Evolutionary conservation across 2,329 filamentous ascomycete genomes (phyloP), one percentile per base, ranked within the genome.

Genomic region (Aschersonia sp.): DNA sequence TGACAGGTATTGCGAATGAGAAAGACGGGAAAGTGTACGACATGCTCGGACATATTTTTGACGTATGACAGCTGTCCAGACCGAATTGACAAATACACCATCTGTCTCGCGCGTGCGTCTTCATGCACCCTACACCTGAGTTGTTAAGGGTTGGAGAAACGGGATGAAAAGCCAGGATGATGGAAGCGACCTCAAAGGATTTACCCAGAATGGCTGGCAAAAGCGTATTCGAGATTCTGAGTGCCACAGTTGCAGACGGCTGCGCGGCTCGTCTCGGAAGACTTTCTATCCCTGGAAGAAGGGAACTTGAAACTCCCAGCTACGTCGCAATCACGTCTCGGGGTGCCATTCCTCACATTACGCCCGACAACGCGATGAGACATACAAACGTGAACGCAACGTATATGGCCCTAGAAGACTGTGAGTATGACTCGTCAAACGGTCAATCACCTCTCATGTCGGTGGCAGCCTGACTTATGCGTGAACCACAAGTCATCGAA

Each of bases 381-480:
- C 72, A 84, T 57, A 80, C 82, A 1, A 62, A 74, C 4, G 71
- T 94, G 50, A 69, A 71, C 31, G 85, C 84, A 30, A 73, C 86
- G 3, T 94, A 94, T 61, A 71, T 92, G 58, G 86, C 84, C 1
- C 69, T 97, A 31, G 92, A 98, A 71, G 92, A 98, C 65, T 97
- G 92, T 96, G 73, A 65, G 85, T 65, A 7, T 38, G 7, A 9
- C 35, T 3, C 35, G 3, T 4, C 9, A 6, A 9, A 5, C 10
- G 9, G 3, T 5, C 4, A 35, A 38, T 10, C 29, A n/a, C 31
- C 3, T 12, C 5, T n/a, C 20, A n/a, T 9, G 4, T n/a, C 6
- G 9, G 20, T 4, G 10, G 6, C 40, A 9, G 40, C n/a, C 40
- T 42, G 40, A 20, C 20, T 28, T 6, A 42, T 42, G 30, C 50